Conservation (phyloP, 176 grass and related monocot species). For the Musa itinerans region DNA sequence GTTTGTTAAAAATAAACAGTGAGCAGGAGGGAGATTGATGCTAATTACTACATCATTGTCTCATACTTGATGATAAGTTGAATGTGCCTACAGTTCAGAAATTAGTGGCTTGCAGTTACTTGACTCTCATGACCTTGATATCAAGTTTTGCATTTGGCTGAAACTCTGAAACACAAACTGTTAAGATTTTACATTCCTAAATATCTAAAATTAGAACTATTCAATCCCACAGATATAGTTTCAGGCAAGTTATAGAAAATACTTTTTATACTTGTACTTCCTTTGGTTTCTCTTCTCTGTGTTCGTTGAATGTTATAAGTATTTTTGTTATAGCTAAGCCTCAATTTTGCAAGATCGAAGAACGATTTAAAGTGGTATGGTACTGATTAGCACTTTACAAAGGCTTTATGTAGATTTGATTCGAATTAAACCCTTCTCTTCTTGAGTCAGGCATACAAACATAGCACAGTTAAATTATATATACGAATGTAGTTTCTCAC, state of each 20-base stretch:
- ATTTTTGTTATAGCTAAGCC: background rate
- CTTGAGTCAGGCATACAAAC: too few relatives aligned
- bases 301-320: background rate
- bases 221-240: too few relatives aligned
- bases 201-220: too few relatives aligned
- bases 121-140: background rate
- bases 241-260: background rate
- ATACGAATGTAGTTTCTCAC: too few relatives aligned
- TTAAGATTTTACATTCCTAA: background rate
- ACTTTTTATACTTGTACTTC: background rate
- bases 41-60: background rate
- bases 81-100: background rate
- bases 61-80: background rate
- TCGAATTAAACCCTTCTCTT: too few relatives aligned
- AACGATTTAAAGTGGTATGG: background rate
- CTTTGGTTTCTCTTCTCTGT: background rate
- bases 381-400: background rate
- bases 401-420: background rate
- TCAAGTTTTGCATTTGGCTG: background rate
- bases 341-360: background rate
- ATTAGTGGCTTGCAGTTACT: background rate
- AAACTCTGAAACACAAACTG: background rate
- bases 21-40: background rate
- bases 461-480: too few relatives aligned
- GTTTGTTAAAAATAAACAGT: background rate